Evolutionary conservation across 2,329 filamentous ascomycete species (phyloP), one percentile per base, ranked within the genome.

Genomic region (Ascosphaera aggregata): DNA sequence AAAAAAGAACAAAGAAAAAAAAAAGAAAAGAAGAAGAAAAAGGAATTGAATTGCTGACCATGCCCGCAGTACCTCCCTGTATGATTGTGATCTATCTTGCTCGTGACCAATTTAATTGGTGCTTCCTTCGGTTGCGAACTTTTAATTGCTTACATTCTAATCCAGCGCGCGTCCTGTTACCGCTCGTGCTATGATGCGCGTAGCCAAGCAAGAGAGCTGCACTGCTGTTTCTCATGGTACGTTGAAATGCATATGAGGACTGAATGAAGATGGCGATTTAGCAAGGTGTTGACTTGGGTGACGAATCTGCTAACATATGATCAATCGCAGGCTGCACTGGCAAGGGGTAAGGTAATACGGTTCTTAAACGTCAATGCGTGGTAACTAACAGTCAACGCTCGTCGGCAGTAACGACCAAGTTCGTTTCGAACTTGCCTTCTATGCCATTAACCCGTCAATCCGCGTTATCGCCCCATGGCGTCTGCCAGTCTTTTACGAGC

Each of bases 391-490:
- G 8, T 18, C 15, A 35, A 35, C 34, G 17, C 34, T 16, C 5
- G 35, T 13, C 35, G 27, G 24, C 37, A 45, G 45, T 46, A 60
- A 63, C 47, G 61, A 64, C 46, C 60, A 63, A 49, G 57, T 64
- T 39, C 57, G 61, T 44, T 64, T 65, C 45, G 62, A 65, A 47
- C 53, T 65, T 42, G 62, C 61, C 37, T 65, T 63, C 52, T 62
- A 63, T 43, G 60, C 62, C 42, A 54, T 64, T 17, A 54, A 60
- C 52, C 61, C 62, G 39, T 52, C 51, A 37, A 64, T 65, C 49
- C 56, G 61, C 47, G 54, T 63, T 47, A 62, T 65, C 46, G 62
- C 62, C 35, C 62, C 62, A 19, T 65, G 62, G 62, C 54, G 62
- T 45, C 53, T 61, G 41, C 58, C 60, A 27, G 53, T 58, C 41